Percentiles rank a stretch among this genome's conserved stretches.
Evolutionary conservation across 108 stramenopile species (phyloP).

Genomic region (Bacterosira constricta): DNA sequence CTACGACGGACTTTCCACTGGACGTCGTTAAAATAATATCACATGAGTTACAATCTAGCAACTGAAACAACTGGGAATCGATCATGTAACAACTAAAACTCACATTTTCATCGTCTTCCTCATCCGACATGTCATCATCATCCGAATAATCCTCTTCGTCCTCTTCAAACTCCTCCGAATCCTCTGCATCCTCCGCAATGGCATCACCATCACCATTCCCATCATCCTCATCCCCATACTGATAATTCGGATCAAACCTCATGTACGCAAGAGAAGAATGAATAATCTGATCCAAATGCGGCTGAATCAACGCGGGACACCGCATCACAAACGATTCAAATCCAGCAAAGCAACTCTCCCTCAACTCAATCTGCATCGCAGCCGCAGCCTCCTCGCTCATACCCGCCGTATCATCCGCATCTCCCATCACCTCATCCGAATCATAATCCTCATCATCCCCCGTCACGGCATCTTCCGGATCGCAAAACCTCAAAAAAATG

Average conservation of each 20-base stretch:
- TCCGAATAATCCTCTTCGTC: slow-evolving; percentile 69
- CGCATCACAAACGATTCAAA: slow-evolving; percentile 94
- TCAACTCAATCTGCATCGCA: slow-evolving; percentile 86
- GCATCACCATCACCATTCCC: slow-evolving; percentile 58
- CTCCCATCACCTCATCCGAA: slow-evolving; percentile 60
- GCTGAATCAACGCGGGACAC: slow-evolving; percentile 93
- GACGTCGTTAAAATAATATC: background rate
- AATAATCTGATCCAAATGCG: slow-evolving; percentile 83
- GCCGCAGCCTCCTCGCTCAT: slow-evolving; percentile 49
- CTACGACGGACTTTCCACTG: slow-evolving; percentile 94
- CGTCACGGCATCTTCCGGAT: slow-evolving; percentile 82
- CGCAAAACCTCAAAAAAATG: slow-evolving; percentile 90
- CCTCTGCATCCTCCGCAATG: slow-evolving; percentile 51
- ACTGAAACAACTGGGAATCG: too few relatives aligned
- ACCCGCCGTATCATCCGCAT: slow-evolving; percentile 48
- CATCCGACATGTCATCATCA: slow-evolving; percentile 78
- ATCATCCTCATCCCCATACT: slow-evolving; percentile 91
- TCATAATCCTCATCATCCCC: slow-evolving; percentile 82
- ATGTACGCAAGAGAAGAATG: slow-evolving; percentile 85
- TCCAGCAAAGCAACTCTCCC: slow-evolving; percentile 96
- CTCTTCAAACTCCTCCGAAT: slow-evolving; percentile 62
- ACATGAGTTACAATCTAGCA: too few relatives aligned
- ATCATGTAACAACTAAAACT: background rate
- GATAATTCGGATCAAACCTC: slow-evolving; percentile 97
- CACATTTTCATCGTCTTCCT: slow-evolving; percentile 93